A percentile compares a stretch with the other conserved stretches of the same genome.
Evolutionary conservation across 805 yeast genomes (phyloP).

Genomic region (Komagataella kurtzmanii): DNA sequence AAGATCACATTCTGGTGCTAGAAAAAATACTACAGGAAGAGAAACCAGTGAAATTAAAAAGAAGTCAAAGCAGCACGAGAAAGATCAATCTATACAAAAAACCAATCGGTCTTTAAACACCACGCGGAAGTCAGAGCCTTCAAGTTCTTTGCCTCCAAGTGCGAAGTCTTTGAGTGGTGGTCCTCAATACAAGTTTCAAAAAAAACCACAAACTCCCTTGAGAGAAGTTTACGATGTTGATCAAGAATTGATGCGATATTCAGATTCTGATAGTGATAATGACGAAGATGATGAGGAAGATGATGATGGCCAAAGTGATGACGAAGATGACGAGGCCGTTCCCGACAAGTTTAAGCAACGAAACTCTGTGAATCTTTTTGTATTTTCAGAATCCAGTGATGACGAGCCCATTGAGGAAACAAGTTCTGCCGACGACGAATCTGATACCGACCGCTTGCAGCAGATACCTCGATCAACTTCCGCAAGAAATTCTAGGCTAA

Average conservation of each 20-base stretch:
- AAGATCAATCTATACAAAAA: background rate
- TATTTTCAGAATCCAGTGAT: background rate
- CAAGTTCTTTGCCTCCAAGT: background rate
- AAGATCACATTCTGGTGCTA: background rate
- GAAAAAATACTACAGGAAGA: background rate
- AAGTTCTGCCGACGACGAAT: background rate
- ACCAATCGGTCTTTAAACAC: background rate
- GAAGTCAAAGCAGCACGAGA: background rate
- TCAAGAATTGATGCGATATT: background rate
- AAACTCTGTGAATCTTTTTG: background rate
- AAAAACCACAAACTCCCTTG: background rate
- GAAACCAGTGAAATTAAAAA: background rate
- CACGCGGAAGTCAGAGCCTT: background rate
- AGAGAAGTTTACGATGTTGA: background rate
- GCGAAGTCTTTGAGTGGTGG: background rate
- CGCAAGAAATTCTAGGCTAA: background rate
- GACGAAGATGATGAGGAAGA: background rate
- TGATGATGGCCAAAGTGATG: background rate
- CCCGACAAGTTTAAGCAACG: background rate
- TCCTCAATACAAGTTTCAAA: background rate
- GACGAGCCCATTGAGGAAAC: background rate
- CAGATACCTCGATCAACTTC: background rate
- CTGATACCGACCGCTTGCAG: background rate
- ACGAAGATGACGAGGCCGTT: background rate
- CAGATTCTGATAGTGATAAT: background rate